Conservation (phyloP, 2,329 filamentous ascomycete genomes). For the Pseudopithomyces chartarum region DNA sequence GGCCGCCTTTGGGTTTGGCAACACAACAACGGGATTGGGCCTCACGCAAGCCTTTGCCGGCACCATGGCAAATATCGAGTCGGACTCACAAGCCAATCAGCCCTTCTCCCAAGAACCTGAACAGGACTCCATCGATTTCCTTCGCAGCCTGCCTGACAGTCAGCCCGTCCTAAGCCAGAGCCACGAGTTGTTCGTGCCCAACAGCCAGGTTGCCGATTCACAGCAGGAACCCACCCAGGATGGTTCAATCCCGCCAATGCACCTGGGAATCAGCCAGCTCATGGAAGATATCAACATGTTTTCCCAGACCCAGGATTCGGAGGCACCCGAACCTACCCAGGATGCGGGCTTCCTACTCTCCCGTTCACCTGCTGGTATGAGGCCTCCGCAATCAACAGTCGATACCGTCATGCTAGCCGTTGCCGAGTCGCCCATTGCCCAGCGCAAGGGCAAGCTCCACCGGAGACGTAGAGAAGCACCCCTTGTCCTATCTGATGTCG, state of each 20-base stretch:
- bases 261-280: slow-evolving; percentile 43
- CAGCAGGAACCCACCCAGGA: slow-evolving; percentile 31
- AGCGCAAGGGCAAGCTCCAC: slow-evolving; percentile 63
- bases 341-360: slow-evolving; percentile 77
- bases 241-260: slow-evolving; percentile 28
- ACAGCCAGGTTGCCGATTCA: slow-evolving; percentile 55
- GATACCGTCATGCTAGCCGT: slow-evolving; percentile 67
- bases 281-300: slow-evolving; percentile 35
- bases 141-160: slow-evolving; percentile 58
- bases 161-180: slow-evolving; percentile 67
- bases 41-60: slow-evolving; percentile 90
- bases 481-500: slow-evolving; percentile 52
- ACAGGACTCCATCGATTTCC: slow-evolving; percentile 57
- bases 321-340: slow-evolving; percentile 77
- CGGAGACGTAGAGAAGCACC: slow-evolving; percentile 47
- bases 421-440: slow-evolving; percentile 69
- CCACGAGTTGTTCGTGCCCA: slow-evolving; percentile 61
- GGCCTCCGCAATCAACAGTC: slow-evolving; percentile 68
- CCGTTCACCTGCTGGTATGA: slow-evolving; percentile 68
- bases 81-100: slow-evolving; percentile 41
- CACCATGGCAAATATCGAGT: slow-evolving; percentile 73
- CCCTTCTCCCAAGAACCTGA: slow-evolving; percentile 40
- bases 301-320: slow-evolving; percentile 66
- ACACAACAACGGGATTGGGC: slow-evolving; percentile 60
- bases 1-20: slow-evolving; percentile 48